Conservation (phyloP, 352 stramenopile species). For the Globisporangium rhizosaccharum region DNA sequence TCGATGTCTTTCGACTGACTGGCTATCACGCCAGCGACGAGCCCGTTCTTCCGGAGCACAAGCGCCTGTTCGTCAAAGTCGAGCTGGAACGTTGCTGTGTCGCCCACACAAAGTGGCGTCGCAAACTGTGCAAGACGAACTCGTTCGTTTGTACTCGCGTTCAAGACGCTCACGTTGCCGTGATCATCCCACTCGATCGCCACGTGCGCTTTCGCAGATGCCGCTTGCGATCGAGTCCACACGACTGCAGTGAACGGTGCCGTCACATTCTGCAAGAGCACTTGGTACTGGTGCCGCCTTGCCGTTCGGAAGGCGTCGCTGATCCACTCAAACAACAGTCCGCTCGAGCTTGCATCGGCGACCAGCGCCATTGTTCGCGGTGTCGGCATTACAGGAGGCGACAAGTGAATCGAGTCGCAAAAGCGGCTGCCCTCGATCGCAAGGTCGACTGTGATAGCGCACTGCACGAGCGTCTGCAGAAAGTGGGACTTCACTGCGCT, state of each 20-base stretch:
- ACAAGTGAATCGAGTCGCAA: background rate
- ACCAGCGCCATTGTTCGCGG: conserved; percentile 2
- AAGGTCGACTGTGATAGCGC: conserved; percentile 48
- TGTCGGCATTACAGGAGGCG: background rate
- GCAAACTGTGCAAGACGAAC: conserved; percentile 14
- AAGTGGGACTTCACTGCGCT: conserved; percentile 56
- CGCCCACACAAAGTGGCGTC: conserved; percentile 26
- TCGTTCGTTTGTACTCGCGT: conserved; percentile 4
- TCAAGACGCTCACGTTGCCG: conserved; percentile 14
- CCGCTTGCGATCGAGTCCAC: background rate
- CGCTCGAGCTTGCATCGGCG: background rate
- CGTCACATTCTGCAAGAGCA: conserved; percentile 17
- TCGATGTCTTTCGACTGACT: background rate
- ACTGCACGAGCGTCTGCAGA: conserved; percentile 55
- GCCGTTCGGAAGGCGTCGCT: background rate
- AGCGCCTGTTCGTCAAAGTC: conserved; percentile 27
- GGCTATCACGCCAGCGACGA: conserved; percentile 15
- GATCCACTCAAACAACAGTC: conserved; percentile 3
- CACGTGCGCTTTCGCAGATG: background rate
- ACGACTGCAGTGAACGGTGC: conserved; percentile 19
- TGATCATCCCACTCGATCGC: conserved; percentile 22
- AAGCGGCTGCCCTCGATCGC: conserved; percentile 35
- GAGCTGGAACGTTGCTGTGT: conserved; percentile 36
- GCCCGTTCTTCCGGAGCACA: conserved; percentile 36
- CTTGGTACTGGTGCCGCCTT: conserved; percentile 9